Base-by-base conservation (phyloP, 2,329 filamentous ascomycete species). In the Paraphoma chrysanthemicola region DNA sequence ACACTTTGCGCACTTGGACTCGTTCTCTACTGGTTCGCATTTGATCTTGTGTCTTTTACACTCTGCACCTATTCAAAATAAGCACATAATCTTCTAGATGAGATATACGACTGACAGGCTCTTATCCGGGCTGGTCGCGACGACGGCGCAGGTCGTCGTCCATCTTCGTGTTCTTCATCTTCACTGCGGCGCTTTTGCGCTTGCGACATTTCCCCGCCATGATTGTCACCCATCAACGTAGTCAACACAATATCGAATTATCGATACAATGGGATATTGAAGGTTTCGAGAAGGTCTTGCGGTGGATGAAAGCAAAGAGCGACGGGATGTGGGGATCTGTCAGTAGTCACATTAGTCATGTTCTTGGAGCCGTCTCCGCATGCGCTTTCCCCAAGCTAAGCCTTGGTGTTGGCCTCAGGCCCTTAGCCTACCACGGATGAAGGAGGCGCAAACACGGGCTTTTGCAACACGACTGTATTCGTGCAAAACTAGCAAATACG, bases 181-280 rank as follows among this genome's bases (percentile, higher is more conserved):
- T 72, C 69, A 54, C 65, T 70, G 44, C 61, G 60, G 56, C 69
- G 67, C 63, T 73, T 72, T 54, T 63, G 60, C 49, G 63, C 30
- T 42, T 59, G 63, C 60, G 90, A 95, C 78, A 86, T 91, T 18
- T 79, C 95, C 68, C 89, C 93, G 75, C 67, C 68, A 72, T 71
- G 85, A 84, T 60, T 83, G 77, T 44, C 44, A 38, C 44, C 50
- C 50, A 52, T 52, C 42, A 52, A 52, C 44, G 50, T 23, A 33
- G 28, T 42, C 33, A 46, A 10, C 18, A 43, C 39, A 39, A 43
- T 28, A 38, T 36, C 12, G 33, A 44, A 44, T 43, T 42, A 36
- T 10, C 33, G 33, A 36, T 10, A 18, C 42, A 18, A 8, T 7
- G 14, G n/a, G 18, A 7, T 8, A 44, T 12, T 28, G 42, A 2